Conservation (phyloP, 441 rosid species). For the Pelargonium fulgidum region DNA sequence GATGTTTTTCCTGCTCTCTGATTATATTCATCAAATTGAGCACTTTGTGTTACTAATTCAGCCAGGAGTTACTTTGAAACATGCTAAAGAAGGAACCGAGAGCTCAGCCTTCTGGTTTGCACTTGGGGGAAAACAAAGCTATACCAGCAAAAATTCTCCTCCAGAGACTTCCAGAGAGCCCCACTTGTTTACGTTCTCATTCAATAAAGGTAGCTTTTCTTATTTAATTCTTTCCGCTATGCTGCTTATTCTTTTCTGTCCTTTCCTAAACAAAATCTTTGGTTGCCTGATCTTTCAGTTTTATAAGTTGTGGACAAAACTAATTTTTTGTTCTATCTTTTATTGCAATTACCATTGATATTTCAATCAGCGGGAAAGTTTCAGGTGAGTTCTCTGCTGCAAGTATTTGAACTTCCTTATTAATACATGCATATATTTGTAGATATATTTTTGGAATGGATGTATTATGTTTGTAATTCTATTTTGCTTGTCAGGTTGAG, state of each 20-base stretch:
- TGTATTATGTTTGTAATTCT: slow-evolving; percentile 2
- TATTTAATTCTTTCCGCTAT: slow-evolving; percentile 13
- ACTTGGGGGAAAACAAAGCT: slow-evolving; percentile 92
- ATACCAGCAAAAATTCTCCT: slow-evolving; percentile 63
- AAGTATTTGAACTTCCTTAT: slow-evolving; percentile 18
- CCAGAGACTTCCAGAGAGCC: slow-evolving; percentile 74
- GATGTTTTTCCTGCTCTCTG: not conserved
- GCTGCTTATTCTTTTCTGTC: slow-evolving; percentile 17
- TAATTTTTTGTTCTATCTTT: slow-evolving; percentile 33
- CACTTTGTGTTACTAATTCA: slow-evolving; percentile 27
- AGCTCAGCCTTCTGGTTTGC: slow-evolving; percentile 94
- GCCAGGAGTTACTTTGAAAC: slow-evolving; percentile 84
- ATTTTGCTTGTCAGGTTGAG: slow-evolving; percentile 53
- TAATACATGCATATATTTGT: slow-evolving; percentile 15
- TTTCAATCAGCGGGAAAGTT: slow-evolving; percentile 70
- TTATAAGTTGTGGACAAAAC: slow-evolving; percentile 22
- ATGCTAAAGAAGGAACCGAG: slow-evolving; percentile 99
- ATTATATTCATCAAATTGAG: slow-evolving; percentile 11
- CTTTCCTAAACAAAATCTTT: not conserved
- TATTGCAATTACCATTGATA: slow-evolving; percentile 35
- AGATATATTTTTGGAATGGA: not conserved
- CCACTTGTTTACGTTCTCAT: slow-evolving; percentile 65
- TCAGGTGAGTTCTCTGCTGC: slow-evolving; percentile 57
- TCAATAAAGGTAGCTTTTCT: slow-evolving; percentile 54
- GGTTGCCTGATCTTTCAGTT: slow-evolving; percentile 9